phyloP scores from a whole-genome alignment of 305 asterid species.

The Stenogyne calaminthoides region DNA sequence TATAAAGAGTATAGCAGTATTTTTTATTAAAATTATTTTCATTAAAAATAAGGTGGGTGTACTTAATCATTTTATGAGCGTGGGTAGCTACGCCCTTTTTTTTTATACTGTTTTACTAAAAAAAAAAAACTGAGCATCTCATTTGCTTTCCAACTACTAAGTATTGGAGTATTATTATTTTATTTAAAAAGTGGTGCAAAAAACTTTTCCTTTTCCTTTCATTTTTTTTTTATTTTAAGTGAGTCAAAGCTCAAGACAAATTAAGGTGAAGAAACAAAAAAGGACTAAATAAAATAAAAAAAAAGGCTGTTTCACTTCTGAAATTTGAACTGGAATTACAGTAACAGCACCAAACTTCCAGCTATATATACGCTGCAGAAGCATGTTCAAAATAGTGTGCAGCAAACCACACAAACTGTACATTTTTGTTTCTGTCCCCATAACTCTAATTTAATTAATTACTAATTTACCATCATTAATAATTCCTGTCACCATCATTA shows the following conservation, averaged over 20 bases:
- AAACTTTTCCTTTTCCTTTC: not conserved
- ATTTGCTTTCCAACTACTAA: no score
- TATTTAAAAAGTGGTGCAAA: not conserved
- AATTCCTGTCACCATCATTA: conserved; percentile 16
- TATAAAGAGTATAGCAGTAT: no score
- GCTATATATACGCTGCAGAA: conserved; percentile 2
- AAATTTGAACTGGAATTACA: conserved; percentile 37
- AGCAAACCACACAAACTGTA: conserved; percentile 8
- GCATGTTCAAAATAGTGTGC: conserved; percentile 24
- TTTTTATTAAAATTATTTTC: no score
- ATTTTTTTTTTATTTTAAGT: not conserved
- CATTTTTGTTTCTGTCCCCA: conserved; percentile 22
- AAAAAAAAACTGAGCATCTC: no score
- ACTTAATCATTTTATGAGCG: no score
- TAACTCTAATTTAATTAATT: not conserved
- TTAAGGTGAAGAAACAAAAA: conserved; percentile 12
- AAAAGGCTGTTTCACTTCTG: not conserved
- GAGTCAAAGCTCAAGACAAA: conserved; percentile 29
- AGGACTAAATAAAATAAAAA: not conserved
- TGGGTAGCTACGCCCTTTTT: no score
- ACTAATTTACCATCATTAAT: conserved; percentile 15
- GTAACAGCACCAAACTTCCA: conserved; percentile 21
- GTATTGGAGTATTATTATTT: no score
- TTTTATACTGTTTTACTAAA: no score
- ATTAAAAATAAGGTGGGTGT: no score